Conservation (phyloP, 306 rosid genomes). For the Fragaria vesca region DNA sequence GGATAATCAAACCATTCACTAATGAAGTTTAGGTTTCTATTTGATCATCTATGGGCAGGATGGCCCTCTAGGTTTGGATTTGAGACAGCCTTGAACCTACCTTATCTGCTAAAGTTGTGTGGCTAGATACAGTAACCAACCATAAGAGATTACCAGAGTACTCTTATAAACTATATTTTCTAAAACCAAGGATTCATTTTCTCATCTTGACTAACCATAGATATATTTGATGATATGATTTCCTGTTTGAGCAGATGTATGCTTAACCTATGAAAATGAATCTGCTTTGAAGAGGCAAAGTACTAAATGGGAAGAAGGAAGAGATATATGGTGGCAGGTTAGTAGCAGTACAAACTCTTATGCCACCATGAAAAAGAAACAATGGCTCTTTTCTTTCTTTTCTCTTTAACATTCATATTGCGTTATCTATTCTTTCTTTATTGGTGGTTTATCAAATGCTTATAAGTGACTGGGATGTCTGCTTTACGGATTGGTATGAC, state of each 20-base stretch:
- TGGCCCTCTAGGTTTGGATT: neutral
- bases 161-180: neutral
- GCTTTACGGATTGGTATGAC: slow-evolving; percentile 15
- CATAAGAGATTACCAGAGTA: neutral
- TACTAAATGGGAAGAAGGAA: slow-evolving; percentile 77
- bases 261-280: slow-evolving; percentile 72
- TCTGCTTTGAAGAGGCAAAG: slow-evolving; percentile 60
- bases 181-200: slow-evolving; percentile 6
- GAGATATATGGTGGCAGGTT: slow-evolving; percentile 99
- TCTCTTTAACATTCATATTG: slow-evolving; percentile 15
- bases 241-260: slow-evolving; percentile 48
- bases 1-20: neutral
- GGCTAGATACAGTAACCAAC: neutral
- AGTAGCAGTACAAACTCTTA: slow-evolving; percentile 21
- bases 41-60: neutral
- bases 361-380: slow-evolving; percentile 12
- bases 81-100: neutral
- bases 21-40: neutral
- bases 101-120: neutral
- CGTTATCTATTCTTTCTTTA: neutral
- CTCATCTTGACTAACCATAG: neutral
- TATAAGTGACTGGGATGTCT: neutral
- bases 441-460: slow-evolving; percentile 11
- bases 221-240: neutral
- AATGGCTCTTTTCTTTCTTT: neutral